phyloP scores from a whole-genome alignment of 2,329 filamentous ascomycete species.

The Talaromyces pinophilus region DNA sequence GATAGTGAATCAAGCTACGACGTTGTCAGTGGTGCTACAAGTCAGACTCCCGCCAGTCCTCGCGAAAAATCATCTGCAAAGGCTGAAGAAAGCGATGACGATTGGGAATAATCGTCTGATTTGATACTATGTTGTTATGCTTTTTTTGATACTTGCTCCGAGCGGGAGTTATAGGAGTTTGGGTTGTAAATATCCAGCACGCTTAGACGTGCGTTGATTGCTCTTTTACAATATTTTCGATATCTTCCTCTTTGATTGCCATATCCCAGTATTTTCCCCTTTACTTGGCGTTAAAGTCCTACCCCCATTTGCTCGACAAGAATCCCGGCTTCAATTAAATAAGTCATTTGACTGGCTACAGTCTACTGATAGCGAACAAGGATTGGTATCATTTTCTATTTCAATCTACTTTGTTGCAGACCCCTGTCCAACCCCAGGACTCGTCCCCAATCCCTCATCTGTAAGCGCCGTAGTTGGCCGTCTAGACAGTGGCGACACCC shows the following conservation, averaged over 20 bases:
- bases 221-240: neutral
- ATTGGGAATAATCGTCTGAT: conserved; percentile 65
- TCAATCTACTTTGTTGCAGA: conserved; percentile 9
- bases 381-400: neutral
- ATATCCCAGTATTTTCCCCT: neutral
- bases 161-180: conserved; percentile 20
- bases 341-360: neutral
- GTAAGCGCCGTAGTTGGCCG: conserved; percentile 32
- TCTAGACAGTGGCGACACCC: conserved; percentile 40
- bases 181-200: neutral
- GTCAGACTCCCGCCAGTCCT: conserved; percentile 70
- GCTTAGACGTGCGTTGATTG: neutral
- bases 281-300: neutral
- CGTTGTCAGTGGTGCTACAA: conserved; percentile 78
- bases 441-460: conserved; percentile 37
- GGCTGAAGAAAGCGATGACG: conserved; percentile 66
- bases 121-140: neutral
- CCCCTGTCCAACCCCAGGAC: conserved; percentile 26
- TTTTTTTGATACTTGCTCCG: neutral
- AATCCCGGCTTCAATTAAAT: too few relatives aligned
- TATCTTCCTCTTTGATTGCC: neutral
- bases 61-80: conserved; percentile 49
- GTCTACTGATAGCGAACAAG: neutral
- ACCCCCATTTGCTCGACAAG: neutral
- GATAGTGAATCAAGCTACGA: conserved; percentile 97